Evolutionary conservation across 2,329 filamentous ascomycete genomes (phyloP).

Genomic region (Clonostachys rhizophaga): DNA sequence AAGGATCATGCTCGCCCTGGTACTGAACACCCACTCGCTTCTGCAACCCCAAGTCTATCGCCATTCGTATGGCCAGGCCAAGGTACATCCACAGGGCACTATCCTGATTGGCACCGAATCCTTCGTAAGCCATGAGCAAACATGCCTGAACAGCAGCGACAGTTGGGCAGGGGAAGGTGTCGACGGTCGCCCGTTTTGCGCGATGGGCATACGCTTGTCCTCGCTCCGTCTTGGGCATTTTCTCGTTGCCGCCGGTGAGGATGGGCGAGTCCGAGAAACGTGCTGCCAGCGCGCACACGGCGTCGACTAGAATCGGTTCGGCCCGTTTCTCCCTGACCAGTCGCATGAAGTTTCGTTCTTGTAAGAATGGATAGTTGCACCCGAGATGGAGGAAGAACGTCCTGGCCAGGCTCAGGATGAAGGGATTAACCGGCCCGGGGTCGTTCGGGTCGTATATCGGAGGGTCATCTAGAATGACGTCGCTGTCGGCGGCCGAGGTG

Average conservation of each 20-base stretch:
- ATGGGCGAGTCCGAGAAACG: constrained; percentile 65
- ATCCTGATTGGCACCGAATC: constrained; percentile 84
- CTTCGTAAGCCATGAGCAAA: constrained; percentile 79
- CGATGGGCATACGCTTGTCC: constrained; percentile 76
- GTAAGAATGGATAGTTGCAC: constrained; percentile 82
- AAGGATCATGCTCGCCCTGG: constrained; percentile 47
- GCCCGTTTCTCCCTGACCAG: constrained; percentile 76
- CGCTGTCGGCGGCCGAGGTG: constrained; percentile 35
- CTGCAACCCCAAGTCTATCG: constrained; percentile 74
- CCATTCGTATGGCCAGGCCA: constrained; percentile 80
- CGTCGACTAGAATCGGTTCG: constrained; percentile 81
- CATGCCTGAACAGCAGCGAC: constrained; percentile 82
- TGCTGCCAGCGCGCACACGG: constrained; percentile 77
- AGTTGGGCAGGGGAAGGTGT: constrained; percentile 77
- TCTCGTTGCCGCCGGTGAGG: constrained; percentile 40
- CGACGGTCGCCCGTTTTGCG: constrained; percentile 77
- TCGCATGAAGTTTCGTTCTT: constrained; percentile 66
- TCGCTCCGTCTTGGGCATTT: constrained; percentile 57
- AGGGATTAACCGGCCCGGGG: constrained; percentile 61
- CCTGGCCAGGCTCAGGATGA: constrained; percentile 74
- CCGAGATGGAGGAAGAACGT: constrained; percentile 79
- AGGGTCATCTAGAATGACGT: constrained; percentile 44
- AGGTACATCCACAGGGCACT: constrained; percentile 94
- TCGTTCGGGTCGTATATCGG: constrained; percentile 77
- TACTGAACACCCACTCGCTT: constrained; percentile 71